Evolutionary conservation across 2,329 filamentous ascomycete genomes (phyloP), one percentile per base, ranked within the genome.

Genomic region (Colletotrichum destructivum): DNA sequence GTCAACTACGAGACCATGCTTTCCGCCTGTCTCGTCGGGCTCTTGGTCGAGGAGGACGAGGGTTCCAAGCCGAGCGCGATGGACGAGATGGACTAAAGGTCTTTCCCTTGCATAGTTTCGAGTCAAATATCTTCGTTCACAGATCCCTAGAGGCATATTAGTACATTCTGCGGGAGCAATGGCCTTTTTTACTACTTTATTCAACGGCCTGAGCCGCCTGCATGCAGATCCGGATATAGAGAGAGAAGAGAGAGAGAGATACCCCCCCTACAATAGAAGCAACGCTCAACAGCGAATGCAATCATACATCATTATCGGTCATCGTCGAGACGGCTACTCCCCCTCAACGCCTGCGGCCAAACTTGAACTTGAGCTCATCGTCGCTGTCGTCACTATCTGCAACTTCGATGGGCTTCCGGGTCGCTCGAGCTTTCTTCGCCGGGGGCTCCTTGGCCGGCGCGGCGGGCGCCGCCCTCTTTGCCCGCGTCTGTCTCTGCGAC

Each of bases 1-100:
- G 91, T 93, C 35, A 93, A 93, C 79, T 92, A 90, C 77, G 91
- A 93, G 82, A 89, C 89, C 3, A 93, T 93, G 91, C 79, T 93
- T 70, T 82, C 86, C 38, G 86, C 86, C 6, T 93, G 90, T 77
- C 79, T 93, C 71, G 82, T 93, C 18, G 91, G 91, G 1, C 82
- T 93, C 62, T 81, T 90, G 66, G 90, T 93, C 7, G 87, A 88
- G 0, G 91, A 93, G 77, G 84, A 84, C 57, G 85, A 87, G 78
- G 81, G 76, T 47, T 78, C 82, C 62, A 81, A 77, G 8, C 77
- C 78, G 55, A 84, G 79, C 21, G 80, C 81, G 35, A 89, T 91
- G 88, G 89, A 91, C 46, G 83, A 88, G 75, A 90, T 92, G 89
- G 90, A 92, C 76, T 90, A 26, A 71, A n/a, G 16, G 7, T 35